Base-by-base conservation (phyloP, 1,284 basidiomycete genomes). In the Mycosarcoma mackinlayi region DNA sequence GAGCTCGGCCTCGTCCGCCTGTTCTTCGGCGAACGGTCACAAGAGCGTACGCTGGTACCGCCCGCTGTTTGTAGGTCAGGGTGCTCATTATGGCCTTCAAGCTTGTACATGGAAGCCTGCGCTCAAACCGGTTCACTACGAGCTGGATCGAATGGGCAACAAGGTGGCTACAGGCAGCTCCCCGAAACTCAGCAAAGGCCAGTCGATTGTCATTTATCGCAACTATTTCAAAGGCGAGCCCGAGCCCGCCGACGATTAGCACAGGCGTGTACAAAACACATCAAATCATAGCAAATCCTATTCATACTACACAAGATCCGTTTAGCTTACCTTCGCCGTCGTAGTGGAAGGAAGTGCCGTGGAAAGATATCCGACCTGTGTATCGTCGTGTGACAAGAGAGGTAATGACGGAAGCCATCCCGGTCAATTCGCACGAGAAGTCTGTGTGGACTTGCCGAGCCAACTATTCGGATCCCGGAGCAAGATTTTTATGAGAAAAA, bases 191-290 rank as follows among this genome's bases (percentile, higher is more conserved):
- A 54, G 48, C 52, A 59, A 60, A 21, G 67, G 67, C 10, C 67
- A 60, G 40, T 50, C 67, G 34, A 57, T 70, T 19, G 46, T 65
- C 23, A 65, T 70, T 21, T 70, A 57, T 35, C 61, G 67, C 34
- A 70, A 70, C 50, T 70, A 64, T 39, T 70, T 70, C 18, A 64
- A 57, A n/a, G 67, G 67, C 28, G 67, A 70, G 34, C 52, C 61
- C 7, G 57, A 60, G 54, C 67, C 67, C 23, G 52, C 55, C 13
- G 66, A 70, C 39, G 61, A 60, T 42, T 70, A 50, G 33, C 11
- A 42, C n/a, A 45, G n/a, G n/a, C n/a, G n/a, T n/a, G n/a, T n/a
- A n/a, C n/a, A n/a, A n/a, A n/a, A n/a, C n/a, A n/a, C n/a, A n/a
- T n/a, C n/a, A n/a, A n/a, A n/a, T n/a, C n/a, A n/a, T n/a, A n/a